Conservation (phyloP, 2,329 filamentous ascomycete species). For the Xylariaceae sp. region DNA sequence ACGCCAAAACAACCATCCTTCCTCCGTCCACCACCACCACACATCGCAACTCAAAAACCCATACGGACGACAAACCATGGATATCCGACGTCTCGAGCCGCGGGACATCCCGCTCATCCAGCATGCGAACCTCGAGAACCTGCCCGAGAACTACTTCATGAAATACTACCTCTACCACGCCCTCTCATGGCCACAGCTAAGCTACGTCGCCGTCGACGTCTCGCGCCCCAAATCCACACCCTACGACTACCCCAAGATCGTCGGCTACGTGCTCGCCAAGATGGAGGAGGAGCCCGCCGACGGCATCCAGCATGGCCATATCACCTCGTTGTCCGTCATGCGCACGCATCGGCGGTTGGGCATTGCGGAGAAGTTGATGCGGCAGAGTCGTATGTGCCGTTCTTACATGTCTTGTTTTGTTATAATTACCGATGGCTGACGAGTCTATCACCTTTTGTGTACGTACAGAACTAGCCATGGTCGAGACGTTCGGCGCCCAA, state of each 20-base stretch:
- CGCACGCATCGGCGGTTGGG: constrained; percentile 86
- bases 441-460: background rate
- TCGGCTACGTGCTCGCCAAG: constrained; percentile 98
- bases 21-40: background rate
- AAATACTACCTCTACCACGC: constrained; percentile 99
- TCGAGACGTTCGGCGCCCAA: constrained; percentile 83
- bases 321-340: constrained; percentile 94
- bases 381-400: constrained; percentile 76
- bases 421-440: no score
- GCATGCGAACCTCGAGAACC: constrained; percentile 97
- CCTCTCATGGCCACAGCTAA: constrained; percentile 94
- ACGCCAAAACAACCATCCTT: no score
- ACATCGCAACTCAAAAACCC: background rate
- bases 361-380: constrained; percentile 95
- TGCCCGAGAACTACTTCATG: constrained; percentile 99
- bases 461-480: constrained; percentile 81
- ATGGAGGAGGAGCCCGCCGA: constrained; percentile 98
- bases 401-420: no score
- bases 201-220: constrained; percentile 92
- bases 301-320: constrained; percentile 90
- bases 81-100: constrained; percentile 81
- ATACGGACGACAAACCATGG: constrained; percentile 52
- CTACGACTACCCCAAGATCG: constrained; percentile 93
- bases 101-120: constrained; percentile 89
- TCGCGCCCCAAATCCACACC: constrained; percentile 71